phyloP scores from a whole-genome alignment of 306 rosid genomes.

The Cucumis melo region DNA sequence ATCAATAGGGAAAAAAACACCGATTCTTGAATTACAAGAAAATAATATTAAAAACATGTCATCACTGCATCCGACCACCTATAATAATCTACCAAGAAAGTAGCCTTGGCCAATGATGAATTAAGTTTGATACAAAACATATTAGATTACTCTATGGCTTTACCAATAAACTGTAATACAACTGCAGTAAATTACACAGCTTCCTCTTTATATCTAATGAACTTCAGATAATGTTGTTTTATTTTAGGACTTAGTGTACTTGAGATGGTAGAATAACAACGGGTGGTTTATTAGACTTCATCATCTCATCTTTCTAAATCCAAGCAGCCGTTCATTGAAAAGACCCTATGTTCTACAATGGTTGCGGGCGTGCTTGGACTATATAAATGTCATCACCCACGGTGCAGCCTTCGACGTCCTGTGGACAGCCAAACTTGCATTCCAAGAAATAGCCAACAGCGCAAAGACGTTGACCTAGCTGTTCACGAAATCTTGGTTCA shows the following conservation, averaged over 20 bases:
- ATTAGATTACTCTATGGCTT: no score
- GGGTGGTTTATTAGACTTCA: background rate
- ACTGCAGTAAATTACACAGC: no score
- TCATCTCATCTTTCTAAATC: background rate
- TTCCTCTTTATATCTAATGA: no score
- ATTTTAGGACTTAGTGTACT: no score
- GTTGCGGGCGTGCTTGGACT: constrained; percentile 93
- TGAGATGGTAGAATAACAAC: no score
- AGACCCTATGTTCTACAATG: constrained; percentile 20
- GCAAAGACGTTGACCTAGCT: constrained; percentile 81
- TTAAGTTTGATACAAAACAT: no score
- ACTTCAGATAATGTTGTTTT: no score
- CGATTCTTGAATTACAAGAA: background rate
- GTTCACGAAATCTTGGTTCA: constrained; percentile 58
- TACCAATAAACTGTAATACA: no score
- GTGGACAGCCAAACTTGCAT: constrained; percentile 73
- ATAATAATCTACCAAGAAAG: no score
- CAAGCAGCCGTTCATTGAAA: background rate
- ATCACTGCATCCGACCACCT: no score
- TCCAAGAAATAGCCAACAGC: constrained; percentile 81
- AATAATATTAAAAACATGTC: background rate
- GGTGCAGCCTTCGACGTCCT: constrained; percentile 87
- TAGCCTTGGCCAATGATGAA: no score
- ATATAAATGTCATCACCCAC: constrained; percentile 69
- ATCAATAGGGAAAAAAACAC: no score